Percentiles rank a stretch among this genome's conserved stretches.
Evolutionary conservation across 371 early-diverging fungal species (phyloP).

Genomic region (Zancudomyces culisetae): DNA sequence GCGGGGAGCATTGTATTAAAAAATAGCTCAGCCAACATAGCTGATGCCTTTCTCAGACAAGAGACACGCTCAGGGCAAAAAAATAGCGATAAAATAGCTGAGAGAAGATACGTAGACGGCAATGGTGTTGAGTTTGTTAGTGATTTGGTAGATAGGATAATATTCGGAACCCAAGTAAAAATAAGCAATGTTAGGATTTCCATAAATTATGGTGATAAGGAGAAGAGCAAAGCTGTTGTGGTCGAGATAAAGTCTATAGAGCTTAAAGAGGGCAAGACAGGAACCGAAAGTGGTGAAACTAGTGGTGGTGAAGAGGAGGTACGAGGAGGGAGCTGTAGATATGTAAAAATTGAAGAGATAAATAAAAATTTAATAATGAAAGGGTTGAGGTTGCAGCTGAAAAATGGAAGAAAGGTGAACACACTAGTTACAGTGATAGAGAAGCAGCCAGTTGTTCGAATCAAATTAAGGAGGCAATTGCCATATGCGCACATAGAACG

Average conservation of each 20-base stretch:
- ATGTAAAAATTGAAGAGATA: neutral
- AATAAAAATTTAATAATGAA: neutral
- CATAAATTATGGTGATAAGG: neutral
- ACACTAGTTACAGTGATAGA: neutral
- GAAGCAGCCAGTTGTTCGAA: neutral
- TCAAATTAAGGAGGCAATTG: neutral
- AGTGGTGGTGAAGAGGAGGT: neutral
- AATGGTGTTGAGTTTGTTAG: slow-evolving; percentile 22
- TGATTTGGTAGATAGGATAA: slow-evolving; percentile 26
- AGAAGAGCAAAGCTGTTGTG: neutral
- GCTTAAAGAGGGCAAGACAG: neutral
- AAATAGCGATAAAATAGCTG: neutral
- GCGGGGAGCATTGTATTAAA: slow-evolving; percentile 47
- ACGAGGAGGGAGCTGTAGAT: neutral
- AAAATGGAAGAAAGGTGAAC: neutral
- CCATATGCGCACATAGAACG: neutral
- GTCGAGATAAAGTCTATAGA: neutral
- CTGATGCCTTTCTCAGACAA: slow-evolving; percentile 60
- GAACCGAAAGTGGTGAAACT: neutral
- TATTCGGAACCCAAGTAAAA: slow-evolving; percentile 24
- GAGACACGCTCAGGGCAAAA: slow-evolving; percentile 24
- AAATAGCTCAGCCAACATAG: slow-evolving; percentile 72
- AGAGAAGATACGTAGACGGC: slow-evolving; percentile 3
- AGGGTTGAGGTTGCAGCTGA: neutral
- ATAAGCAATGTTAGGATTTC: slow-evolving; percentile 11